These are phyloP conservation scores for Camelina sativa DNA, from an alignment of 345 rosid species.

Conservation along the genomic window DNA sequence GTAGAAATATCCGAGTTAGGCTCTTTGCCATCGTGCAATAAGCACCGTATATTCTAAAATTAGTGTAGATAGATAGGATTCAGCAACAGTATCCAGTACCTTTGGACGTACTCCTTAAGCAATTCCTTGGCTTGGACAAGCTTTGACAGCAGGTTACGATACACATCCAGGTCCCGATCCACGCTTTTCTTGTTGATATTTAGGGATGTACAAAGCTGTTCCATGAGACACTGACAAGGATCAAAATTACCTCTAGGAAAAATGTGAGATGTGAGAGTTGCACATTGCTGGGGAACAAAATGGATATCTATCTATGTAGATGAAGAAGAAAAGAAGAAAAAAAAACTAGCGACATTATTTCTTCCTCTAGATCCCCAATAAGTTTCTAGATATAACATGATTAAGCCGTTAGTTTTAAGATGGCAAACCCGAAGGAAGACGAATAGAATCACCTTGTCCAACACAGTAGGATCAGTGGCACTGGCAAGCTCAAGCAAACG, in stretches of 20 bases:
- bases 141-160: conserved; percentile 90
- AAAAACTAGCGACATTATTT: not conserved
- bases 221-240: conserved; percentile 26
- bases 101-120: conserved; percentile 87
- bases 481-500: conserved; percentile 94
- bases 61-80: conserved; percentile 10
- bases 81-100: conserved; percentile 64
- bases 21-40: not conserved
- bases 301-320: not conserved
- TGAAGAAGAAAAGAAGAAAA: not conserved
- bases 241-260: conserved; percentile 13
- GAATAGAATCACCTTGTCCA: conserved; percentile 68
- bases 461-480: conserved; percentile 83
- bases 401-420: too few relatives aligned
- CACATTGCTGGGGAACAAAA: conserved; percentile 15
- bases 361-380: too few relatives aligned
- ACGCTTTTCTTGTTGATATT: conserved; percentile 86
- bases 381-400: too few relatives aligned
- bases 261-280: conserved; percentile 8
- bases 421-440: too few relatives aligned
- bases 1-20: conserved; percentile 9
- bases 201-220: conserved; percentile 90
- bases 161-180: conserved; percentile 96
- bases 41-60: not conserved
- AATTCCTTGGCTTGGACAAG: conserved; percentile 98